Base-by-base conservation (phyloP, 1,139 yeast species). In the Lodderomyces theae region DNA sequence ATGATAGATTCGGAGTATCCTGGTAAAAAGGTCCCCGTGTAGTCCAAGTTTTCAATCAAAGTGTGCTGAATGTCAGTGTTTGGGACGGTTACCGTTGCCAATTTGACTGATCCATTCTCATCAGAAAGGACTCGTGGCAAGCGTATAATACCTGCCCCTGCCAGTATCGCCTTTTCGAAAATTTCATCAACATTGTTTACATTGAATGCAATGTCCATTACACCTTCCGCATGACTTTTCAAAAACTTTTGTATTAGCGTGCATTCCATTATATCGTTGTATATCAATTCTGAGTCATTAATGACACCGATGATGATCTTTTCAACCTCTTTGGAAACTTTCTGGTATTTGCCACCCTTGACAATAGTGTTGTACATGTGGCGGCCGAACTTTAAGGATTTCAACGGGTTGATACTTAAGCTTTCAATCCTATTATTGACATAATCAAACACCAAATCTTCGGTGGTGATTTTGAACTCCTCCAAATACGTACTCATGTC, bases 191-290 rank as follows among this genome's bases (percentile, higher is more conserved):
- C 77, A 51, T 80, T 64, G 5, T 62, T 66, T 0, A 85, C 92
- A 13, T 56, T 56, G 49, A 86, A 80, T 0, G 87, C 74, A 8
- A 86, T 77, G 55, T 86, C 94, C 58, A 79, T 77, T 4, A 86
- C 86, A 3, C 87, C 86, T 53, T 85, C 92, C 1, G 94, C 90
- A 56, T 86, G 95, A 5, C 53, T 54, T n/a, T 57, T 56, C 12
- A 83, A 61, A 54, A 77, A 85, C 6, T 61, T 52, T 26, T 64
- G 63, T 28, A 66, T 54, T 26, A 55, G 41, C 13, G 49, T 48
- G 13, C 67, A 60, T 38, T 61, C 66, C 45, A 58, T 52, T 18
- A 57, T 43, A 40, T 60, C 63, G 39, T 48, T 40, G 28, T 45
- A 44, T 12, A 53, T 48, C 1, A 39, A 38, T 39, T 58, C 60